Percentiles rank a stretch among this genome's conserved stretches.
Conservation (phyloP, 805 yeast genomes). For the Tetrapisispora namnaoensis region DNA sequence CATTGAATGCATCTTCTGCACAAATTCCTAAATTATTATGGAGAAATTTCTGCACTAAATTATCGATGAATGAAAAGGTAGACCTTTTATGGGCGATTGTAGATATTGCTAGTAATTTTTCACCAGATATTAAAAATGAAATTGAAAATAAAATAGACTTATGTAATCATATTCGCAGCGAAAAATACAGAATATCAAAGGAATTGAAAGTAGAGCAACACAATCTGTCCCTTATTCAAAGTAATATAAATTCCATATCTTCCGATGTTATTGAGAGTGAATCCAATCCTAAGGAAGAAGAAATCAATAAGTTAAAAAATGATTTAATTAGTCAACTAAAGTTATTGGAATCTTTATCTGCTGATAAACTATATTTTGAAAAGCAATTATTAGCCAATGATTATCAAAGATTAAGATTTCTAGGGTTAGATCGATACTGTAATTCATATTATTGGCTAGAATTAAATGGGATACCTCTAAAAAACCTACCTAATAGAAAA, state of each 20-base stretch:
- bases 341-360: slow-evolving; percentile 35
- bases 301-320: background rate
- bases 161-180: slow-evolving; percentile 27
- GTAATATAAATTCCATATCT: background rate
- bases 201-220: slow-evolving; percentile 20
- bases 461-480: slow-evolving; percentile 62
- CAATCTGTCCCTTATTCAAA: slow-evolving; percentile 3
- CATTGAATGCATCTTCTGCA: slow-evolving; percentile 16
- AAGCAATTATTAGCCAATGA: slow-evolving; percentile 57
- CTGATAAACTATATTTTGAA: slow-evolving; percentile 46
- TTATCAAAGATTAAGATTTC: slow-evolving; percentile 59
- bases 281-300: slow-evolving; percentile 9
- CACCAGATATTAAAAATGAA: slow-evolving; percentile 24
- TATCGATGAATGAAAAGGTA: slow-evolving; percentile 47
- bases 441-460: slow-evolving; percentile 97
- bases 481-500: slow-evolving; percentile 30
- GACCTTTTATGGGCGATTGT: slow-evolving; percentile 52
- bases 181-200: slow-evolving; percentile 23
- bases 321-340: slow-evolving; percentile 19
- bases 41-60: slow-evolving; percentile 43
- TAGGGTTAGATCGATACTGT: slow-evolving; percentile 76
- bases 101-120: slow-evolving; percentile 38
- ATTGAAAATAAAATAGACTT: slow-evolving; percentile 28
- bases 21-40: slow-evolving; percentile 32
- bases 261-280: background rate